Evolutionary conservation across 176 grass and related monocot species (phyloP), one percentile per base, ranked within the genome.

Genomic region (Phyllostachys edulis): DNA sequence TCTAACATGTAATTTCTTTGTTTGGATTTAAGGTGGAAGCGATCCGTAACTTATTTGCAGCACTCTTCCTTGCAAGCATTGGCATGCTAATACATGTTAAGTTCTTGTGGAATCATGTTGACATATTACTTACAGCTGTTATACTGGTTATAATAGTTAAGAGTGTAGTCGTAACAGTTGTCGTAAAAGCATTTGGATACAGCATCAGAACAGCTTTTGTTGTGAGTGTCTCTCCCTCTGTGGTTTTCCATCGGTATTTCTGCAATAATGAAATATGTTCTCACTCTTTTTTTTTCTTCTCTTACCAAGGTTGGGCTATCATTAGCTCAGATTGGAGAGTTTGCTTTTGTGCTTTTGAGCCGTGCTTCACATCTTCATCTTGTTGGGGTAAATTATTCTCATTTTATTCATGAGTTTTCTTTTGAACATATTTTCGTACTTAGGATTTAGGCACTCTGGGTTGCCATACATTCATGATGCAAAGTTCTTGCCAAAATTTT

Each of bases 271-370:
- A 64, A 76, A 73, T 64, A 14, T 51, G 45, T 85, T 82, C 71
- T 85, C 34, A 91, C 42, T 34, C 49, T 56, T 76, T 16, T 23
- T 59, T 69, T 20, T 68, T 79, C 62, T 71, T 81, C 7, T 85
- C 42, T 86, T 55, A 68, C 38, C 40, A 81, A 99, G 96, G 96
- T 99, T 77, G 93, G 93, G 62, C 63, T 99, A 79, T 99, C 96
- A 82, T 99, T 99, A 85, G 96, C 96, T 80, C 96, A 99, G 86
- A 99, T 99, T 64, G 96, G 96, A 85, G 96, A 99, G 73, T 99
- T 99, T 89, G 96, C 96, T 66, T 99, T 99, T 85, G 93, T 99
- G 80, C 93, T 99, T 36, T 83, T 99, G 78, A 94, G 96, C 71
- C 96, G 91, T 69, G 96, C 96, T 64, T 99, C 96, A 73, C 94